A percentile compares a stretch with the other conserved stretches of the same genome.
Conservation (phyloP, 805 yeast genomes). For the Starmera quercuum region DNA sequence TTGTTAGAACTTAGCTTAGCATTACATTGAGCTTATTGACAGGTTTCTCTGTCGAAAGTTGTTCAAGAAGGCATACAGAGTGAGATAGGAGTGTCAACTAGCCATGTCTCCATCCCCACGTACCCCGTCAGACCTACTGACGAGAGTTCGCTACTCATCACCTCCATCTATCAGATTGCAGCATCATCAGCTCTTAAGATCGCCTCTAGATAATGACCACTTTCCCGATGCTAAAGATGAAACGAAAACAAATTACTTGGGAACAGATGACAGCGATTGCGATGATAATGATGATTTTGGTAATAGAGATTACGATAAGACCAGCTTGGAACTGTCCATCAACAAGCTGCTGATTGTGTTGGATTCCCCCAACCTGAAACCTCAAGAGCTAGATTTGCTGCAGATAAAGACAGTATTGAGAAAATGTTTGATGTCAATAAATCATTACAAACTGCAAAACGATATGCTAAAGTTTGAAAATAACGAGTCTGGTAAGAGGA, state of each 20-base stretch:
- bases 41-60: too few relatives aligned
- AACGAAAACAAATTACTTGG: neutral
- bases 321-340: neutral
- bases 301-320: neutral
- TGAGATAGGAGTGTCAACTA: too few relatives aligned
- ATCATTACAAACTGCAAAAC: conserved; percentile 16
- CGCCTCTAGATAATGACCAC: too few relatives aligned
- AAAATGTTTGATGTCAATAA: conserved; percentile 10
- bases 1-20: too few relatives aligned
- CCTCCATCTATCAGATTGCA: too few relatives aligned
- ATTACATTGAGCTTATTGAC: too few relatives aligned
- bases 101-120: too few relatives aligned
- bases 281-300: neutral
- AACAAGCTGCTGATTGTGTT: conserved; percentile 1
- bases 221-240: too few relatives aligned
- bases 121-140: too few relatives aligned
- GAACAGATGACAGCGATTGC: neutral
- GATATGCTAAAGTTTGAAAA: conserved; percentile 12
- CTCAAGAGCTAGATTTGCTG: conserved; percentile 1
- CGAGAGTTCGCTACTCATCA: too few relatives aligned
- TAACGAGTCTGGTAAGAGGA: conserved; percentile 11
- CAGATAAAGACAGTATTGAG: conserved; percentile 1
- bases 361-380: conserved; percentile 1
- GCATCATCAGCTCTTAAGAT: too few relatives aligned
- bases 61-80: too few relatives aligned